Base-by-base conservation (phyloP, 176 grass and related monocot species). In the Miscanthus lutarioriparius region DNA sequence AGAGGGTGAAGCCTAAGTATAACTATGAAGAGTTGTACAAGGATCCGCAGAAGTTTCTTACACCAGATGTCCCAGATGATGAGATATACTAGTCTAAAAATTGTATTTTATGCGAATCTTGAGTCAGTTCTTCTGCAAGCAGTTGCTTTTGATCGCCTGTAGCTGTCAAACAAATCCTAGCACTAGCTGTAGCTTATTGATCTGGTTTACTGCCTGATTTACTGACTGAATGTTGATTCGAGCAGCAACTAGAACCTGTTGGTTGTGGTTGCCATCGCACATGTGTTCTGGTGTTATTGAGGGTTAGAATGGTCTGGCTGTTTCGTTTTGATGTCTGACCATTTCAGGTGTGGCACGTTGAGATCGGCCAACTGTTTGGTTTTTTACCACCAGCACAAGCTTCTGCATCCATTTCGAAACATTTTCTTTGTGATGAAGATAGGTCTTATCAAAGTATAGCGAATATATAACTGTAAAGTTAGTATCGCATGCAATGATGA, bases 21-120 rank as follows among this genome's bases (percentile, higher is more conserved):
- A 83, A 94, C 45, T 94, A 87, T 5, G 81, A 89, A 54, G 87
- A 97, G 58, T 2, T 94, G 75, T 82, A 82, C 77, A 94, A 91
- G 76, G 92, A 93, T 87, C 96, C 91, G 1, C 64, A 82, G 54
- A 93, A 91, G 86, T 95, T 85, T 75, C 94, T 93, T 41, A 90
- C 76, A n/a, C 93, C 96, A 41, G 83, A 93, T 76, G 86, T 98
- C 77, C 91, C 93, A 27, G 91, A 95, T 81, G 93, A 95, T 51
- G 96, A 98, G 58, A 98, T 95, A 85, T 98, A 92, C 63, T 98
- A 95, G 85, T 14, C n/a, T 28, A 4, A 75, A 22, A 47, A 9
- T 14, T 76, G 54, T 72, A 27, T 77, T 58, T 36, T 53, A 7
- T 10, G 4, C 10, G 20, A 61, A 61, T 25, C 53, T 77, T n/a